Evolutionary conservation across 371 early-diverging fungal genomes (phyloP).

Genomic region (Mortierella sp.): DNA sequence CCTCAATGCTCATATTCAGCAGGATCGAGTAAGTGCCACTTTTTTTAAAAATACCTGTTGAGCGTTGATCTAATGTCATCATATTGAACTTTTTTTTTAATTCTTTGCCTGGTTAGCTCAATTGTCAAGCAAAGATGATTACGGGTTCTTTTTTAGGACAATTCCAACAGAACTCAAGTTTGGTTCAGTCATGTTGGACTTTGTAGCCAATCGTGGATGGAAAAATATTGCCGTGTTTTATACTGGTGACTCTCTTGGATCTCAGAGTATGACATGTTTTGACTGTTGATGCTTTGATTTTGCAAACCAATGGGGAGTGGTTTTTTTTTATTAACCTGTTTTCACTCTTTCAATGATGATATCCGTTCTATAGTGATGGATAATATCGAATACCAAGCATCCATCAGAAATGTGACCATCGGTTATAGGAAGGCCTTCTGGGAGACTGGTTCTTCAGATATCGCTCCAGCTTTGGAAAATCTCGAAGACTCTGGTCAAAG

Average conservation of each 20-base stretch:
- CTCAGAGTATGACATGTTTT: constrained; percentile 58
- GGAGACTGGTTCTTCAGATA: constrained; percentile 62
- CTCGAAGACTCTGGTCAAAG: constrained; percentile 61
- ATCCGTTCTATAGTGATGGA: constrained; percentile 62
- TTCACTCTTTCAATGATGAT: not conserved
- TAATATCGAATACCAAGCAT: constrained; percentile 59
- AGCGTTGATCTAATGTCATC: not conserved
- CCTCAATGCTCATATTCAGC: constrained; percentile 75
- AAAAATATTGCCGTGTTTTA: constrained; percentile 65
- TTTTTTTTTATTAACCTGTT: not conserved
- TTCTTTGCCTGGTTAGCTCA: constrained; percentile 57
- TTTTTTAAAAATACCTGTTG: constrained; percentile 2
- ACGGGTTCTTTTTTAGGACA: constrained; percentile 69
- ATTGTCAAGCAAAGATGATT: constrained; percentile 68
- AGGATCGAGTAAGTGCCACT: constrained; percentile 61
- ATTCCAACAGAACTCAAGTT: constrained; percentile 67
- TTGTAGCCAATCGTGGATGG: constrained; percentile 69
- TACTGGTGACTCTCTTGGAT: constrained; percentile 65
- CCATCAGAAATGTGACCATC: constrained; percentile 57
- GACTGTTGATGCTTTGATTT: no score
- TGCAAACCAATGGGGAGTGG: not conserved
- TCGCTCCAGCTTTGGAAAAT: constrained; percentile 58
- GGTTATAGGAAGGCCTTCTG: constrained; percentile 63
- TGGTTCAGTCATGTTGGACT: constrained; percentile 65
- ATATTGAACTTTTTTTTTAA: not conserved